Conservation (phyloP, 768 basidiomycete genomes). For the Leucocoprinus leucothites region DNA sequence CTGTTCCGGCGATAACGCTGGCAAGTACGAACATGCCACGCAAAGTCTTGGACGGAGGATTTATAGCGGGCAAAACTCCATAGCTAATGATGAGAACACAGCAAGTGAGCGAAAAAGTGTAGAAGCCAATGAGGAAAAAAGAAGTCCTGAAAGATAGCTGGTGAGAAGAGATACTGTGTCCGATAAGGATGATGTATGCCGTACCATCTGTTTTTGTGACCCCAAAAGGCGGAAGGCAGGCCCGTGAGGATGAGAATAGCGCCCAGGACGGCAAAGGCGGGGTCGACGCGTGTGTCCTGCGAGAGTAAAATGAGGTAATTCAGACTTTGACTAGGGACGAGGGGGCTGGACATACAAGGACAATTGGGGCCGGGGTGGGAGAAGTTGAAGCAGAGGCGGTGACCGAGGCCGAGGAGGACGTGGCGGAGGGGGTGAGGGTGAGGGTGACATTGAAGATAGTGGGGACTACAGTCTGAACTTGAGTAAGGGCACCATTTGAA, state of each 20-base stretch:
- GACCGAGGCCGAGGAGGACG: slow-evolving; percentile 33
- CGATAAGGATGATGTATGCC: slow-evolving; percentile 22
- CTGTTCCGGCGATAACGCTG: slow-evolving; percentile 72
- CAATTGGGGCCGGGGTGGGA: slow-evolving; percentile 38
- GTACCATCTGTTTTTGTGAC: slow-evolving; percentile 94
- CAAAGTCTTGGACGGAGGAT: slow-evolving; percentile 73
- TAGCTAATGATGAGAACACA: slow-evolving; percentile 85
- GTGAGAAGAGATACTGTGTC: slow-evolving; percentile 16
- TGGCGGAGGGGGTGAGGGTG: slow-evolving; percentile 38
- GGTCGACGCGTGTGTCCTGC: slow-evolving; percentile 70
- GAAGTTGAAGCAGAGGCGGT: slow-evolving; percentile 44
- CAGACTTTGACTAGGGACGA: not conserved
- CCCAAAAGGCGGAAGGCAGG: slow-evolving; percentile 85
- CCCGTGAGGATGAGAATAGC: slow-evolving; percentile 87
- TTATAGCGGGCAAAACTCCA: slow-evolving; percentile 81
- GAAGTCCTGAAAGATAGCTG: slow-evolving; percentile 62
- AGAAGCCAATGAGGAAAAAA: slow-evolving; percentile 91
- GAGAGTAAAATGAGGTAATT: slow-evolving; percentile 21
- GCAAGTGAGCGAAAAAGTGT: slow-evolving; percentile 82
- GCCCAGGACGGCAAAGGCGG: slow-evolving; percentile 88
- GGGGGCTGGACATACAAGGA: slow-evolving; percentile 30
- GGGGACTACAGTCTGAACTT: slow-evolving; percentile 55
- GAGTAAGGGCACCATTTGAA: slow-evolving; percentile 43
- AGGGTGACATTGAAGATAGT: slow-evolving; percentile 59
- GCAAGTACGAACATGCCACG: slow-evolving; percentile 91